phyloP scores from a whole-genome alignment of 2,329 filamentous ascomycete species.

The Fusarium floridanum region DNA sequence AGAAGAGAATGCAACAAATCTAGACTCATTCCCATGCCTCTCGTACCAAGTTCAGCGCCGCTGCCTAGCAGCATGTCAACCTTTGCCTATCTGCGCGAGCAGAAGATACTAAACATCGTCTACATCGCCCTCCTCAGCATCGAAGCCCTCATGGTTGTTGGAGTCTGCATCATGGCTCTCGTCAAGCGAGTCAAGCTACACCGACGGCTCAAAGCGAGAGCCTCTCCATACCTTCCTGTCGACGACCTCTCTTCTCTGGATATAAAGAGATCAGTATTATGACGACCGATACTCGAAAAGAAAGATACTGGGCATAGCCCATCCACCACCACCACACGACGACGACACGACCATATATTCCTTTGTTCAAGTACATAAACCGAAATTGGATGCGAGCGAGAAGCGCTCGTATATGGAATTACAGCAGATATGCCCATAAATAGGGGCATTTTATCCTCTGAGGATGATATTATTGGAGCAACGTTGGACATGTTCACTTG shows the following conservation, averaged over 20 bases:
- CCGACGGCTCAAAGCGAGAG: constrained; percentile 29
- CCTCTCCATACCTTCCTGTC: constrained; percentile 14
- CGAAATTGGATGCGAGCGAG: neutral
- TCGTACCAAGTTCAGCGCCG: constrained; percentile 35
- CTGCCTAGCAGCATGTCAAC: constrained; percentile 38
- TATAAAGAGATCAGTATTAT: constrained; percentile 27
- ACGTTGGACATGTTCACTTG: constrained; percentile 23
- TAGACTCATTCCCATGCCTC: constrained; percentile 29
- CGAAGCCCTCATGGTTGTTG: constrained; percentile 59
- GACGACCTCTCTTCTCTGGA: constrained; percentile 21
- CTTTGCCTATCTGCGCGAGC: constrained; percentile 44
- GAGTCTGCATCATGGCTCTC: constrained; percentile 52
- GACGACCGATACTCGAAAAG: constrained; percentile 1
- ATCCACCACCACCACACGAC: neutral
- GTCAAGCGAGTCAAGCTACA: constrained; percentile 45
- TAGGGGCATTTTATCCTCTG: constrained; percentile 19
- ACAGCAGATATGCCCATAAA: constrained; percentile 1
- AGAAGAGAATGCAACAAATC: constrained; percentile 15
- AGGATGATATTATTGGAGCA: constrained; percentile 24
- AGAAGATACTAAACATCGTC: constrained; percentile 58
- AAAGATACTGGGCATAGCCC: constrained; percentile 7
- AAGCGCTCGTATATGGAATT: neutral
- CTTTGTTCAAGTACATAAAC: constrained; percentile 32
- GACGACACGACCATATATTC: constrained; percentile 29
- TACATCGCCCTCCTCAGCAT: constrained; percentile 62